Evolutionary conservation across 768 basidiomycete genomes (phyloP), one percentile per base, ranked within the genome.

Genomic region (Fomitopsis pulvina): DNA sequence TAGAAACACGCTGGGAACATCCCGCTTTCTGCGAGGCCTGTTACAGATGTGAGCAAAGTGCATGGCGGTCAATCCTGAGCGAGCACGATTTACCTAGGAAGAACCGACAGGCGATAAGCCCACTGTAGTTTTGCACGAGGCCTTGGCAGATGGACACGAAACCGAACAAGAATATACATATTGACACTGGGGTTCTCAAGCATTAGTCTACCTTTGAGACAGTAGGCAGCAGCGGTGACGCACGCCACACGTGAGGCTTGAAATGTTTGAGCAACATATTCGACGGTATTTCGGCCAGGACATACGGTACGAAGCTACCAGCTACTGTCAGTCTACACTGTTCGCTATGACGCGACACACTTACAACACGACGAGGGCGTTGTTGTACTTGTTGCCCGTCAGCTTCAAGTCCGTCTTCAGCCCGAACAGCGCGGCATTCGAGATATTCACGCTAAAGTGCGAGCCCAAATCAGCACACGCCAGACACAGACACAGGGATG

Each of bases 21-120:
- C 25, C 60, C 61, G 43, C 59, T 61, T 50, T 63, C 62, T 45
- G 60, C 60, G 11, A 66, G 12, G 22, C 57, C 57, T 57, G 46
- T 6, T 9, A 63, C 63, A 24, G 25, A 37, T 20, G 16, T 42
- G 2, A 42, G 5, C 29, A 28, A 4, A 30, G 30, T 24, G 6
- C 4, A 21, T 25, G 20, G 42, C 39, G 28, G 39, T 28, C 2
- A 22, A 34, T 48, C 3, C 11, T 62, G 25, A 58, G 51, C 22
- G 58, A 40, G 2, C 26, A 3, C 10, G 8, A 40, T 18, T 24
- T 47, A 30, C 70, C 71, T 10, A 71, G 57, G 52, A 69, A 65
- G 54, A 74, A 67, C 25, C 72, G 63, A 39, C 66, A 66, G 11
- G 66, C 65, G 24, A 72, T 57, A 45, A 74, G 62, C 0, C 71